Conservation (phyloP, 805 yeast genomes). For the Pichia heedii region DNA sequence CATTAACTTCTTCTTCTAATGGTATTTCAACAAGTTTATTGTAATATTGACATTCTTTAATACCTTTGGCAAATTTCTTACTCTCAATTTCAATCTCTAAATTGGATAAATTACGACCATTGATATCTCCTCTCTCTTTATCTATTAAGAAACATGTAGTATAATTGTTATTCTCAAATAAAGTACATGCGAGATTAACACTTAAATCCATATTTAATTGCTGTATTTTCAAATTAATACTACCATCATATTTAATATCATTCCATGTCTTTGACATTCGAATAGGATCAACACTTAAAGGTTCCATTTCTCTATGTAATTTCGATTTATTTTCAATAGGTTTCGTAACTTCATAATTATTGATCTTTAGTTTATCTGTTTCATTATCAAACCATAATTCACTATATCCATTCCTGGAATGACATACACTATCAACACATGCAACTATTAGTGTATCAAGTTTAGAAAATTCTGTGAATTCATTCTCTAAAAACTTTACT, state of each 20-base stretch:
- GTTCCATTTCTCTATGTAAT: slow-evolving; percentile 3
- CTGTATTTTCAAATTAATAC: slow-evolving; percentile 5
- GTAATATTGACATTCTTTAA: slow-evolving; percentile 3
- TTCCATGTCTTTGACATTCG: slow-evolving; percentile 16
- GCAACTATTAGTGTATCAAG: slow-evolving; percentile 14
- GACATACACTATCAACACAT: slow-evolving; percentile 23
- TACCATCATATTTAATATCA: slow-evolving; percentile 6
- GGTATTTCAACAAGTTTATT: slow-evolving; percentile 12
- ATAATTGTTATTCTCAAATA: slow-evolving; percentile 19
- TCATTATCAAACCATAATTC: slow-evolving; percentile 21
- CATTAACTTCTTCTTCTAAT: slow-evolving; percentile 6
- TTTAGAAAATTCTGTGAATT: slow-evolving; percentile 1
- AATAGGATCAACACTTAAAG: slow-evolving; percentile 14
- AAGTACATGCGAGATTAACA: slow-evolving; percentile 18
- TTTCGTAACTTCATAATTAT: slow-evolving; percentile 8
- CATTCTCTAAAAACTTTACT: not conserved
- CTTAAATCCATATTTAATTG: not conserved
- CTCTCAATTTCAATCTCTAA: slow-evolving; percentile 1
- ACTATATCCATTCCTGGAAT: slow-evolving; percentile 19
- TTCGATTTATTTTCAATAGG: not conserved
- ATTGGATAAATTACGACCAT: slow-evolving; percentile 7
- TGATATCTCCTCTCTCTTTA: not conserved
- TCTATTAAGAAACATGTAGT: slow-evolving; percentile 20
- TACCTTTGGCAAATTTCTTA: not conserved
- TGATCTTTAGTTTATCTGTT: slow-evolving; percentile 6